Evolutionary conservation across 192 early-diverging fungal genomes (phyloP).

Genomic region (Funneliformis geosporum): DNA sequence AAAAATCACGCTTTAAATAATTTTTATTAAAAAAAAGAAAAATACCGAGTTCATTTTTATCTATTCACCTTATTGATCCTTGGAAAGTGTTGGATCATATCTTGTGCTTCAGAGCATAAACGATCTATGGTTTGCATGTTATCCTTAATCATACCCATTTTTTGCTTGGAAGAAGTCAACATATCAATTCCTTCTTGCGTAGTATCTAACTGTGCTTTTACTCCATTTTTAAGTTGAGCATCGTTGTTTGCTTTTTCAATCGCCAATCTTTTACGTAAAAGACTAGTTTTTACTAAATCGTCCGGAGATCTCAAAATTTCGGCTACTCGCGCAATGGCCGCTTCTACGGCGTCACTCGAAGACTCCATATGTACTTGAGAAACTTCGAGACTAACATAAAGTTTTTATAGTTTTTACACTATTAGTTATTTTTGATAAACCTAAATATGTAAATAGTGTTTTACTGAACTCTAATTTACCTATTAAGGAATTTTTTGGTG

Average conservation of each 20-base stretch:
- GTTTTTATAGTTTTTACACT: no score
- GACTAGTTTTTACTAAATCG: constrained; percentile 86
- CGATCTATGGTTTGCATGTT: constrained; percentile 86
- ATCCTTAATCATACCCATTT: constrained; percentile 62
- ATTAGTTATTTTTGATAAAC: no score
- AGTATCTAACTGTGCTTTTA: constrained; percentile 90
- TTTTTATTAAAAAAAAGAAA: not conserved
- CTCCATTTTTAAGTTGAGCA: constrained; percentile 93
- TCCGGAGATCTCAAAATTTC: constrained; percentile 92
- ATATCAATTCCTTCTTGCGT: constrained; percentile 86
- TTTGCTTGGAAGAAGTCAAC: constrained; percentile 60
- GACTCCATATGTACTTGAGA: not conserved
- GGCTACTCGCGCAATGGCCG: constrained; percentile 76
- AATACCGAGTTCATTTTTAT: not conserved
- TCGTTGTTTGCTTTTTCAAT: constrained; percentile 91
- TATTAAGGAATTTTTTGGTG: no score
- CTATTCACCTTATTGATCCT: constrained; percentile 78
- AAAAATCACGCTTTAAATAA: not conserved
- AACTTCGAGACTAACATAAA: no score
- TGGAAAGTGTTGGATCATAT: constrained; percentile 87
- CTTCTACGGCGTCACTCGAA: constrained; percentile 58
- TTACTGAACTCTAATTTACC: no score
- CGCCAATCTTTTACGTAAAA: constrained; percentile 78
- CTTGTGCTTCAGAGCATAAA: constrained; percentile 82
- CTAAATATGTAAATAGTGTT: no score